Evolutionary conservation across 441 rosid genomes (phyloP).

Genomic region (Sinapis alba): DNA sequence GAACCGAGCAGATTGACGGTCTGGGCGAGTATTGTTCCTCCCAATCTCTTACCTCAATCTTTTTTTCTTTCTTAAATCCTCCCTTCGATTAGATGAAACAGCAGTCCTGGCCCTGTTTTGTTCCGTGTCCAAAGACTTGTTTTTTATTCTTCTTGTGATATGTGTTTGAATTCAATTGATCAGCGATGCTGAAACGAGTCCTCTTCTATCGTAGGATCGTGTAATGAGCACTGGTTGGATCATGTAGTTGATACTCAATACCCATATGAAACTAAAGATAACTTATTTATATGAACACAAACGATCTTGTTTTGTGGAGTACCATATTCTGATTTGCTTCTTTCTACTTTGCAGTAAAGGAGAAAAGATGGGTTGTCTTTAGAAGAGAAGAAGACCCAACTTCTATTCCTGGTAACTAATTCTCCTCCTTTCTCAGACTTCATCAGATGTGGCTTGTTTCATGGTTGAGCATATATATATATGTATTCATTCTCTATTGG

Average conservation of each 20-base stretch:
- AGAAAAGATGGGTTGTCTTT: conserved; percentile 91
- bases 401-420: conserved; percentile 70
- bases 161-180: neutral
- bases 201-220: neutral
- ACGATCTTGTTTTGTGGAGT: neutral
- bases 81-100: neutral
- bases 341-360: conserved; percentile 66
- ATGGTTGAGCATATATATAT: neutral
- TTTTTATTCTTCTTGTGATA: neutral
- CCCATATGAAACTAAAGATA: neutral
- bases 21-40: conserved; percentile 57
- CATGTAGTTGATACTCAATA: neutral
- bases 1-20: conserved; percentile 82
- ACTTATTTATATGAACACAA: neutral
- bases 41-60: conserved; percentile 2
- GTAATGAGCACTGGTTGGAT: neutral
- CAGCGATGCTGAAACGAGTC: neutral
- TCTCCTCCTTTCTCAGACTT: neutral
- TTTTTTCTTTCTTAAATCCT: neutral
- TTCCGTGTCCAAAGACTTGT: neutral
- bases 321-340: conserved; percentile 31
- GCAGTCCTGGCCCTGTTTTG: neutral
- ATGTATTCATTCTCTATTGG: neutral
- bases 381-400: conserved; percentile 90
- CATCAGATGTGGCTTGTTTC: neutral